Percentiles rank a stretch among this genome's conserved stretches.
Conservation (phyloP, 2,329 filamentous ascomycete genomes). For the Camillea tinctor region DNA sequence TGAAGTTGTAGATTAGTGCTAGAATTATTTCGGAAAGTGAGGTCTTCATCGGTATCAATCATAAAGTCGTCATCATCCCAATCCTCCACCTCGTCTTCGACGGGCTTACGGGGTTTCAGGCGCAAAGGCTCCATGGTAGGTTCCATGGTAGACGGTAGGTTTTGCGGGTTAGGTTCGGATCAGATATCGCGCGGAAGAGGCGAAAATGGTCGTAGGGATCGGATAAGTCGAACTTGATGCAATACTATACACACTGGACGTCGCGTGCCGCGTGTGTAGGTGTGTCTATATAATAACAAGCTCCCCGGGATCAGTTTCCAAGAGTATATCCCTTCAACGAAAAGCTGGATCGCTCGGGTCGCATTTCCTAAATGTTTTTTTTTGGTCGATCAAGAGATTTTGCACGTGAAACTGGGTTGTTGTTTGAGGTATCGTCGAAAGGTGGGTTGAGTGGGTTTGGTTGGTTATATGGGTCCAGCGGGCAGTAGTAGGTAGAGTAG, state of each 20-base stretch:
- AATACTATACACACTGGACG: background rate
- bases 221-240: background rate
- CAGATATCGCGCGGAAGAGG: conserved; percentile 7
- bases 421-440: background rate
- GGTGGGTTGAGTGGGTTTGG: background rate
- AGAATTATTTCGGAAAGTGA: conserved; percentile 56
- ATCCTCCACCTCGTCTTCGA: conserved; percentile 65
- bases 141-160: conserved; percentile 49
- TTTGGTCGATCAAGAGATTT: background rate
- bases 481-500: background rate
- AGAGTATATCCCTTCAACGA: background rate
- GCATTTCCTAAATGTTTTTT: background rate
- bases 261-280: background rate
- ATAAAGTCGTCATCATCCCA: conserved; percentile 79
- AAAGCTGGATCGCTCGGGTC: background rate
- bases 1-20: conserved; percentile 46
- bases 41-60: conserved; percentile 62
- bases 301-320: background rate
- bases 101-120: conserved; percentile 52
- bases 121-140: conserved; percentile 55
- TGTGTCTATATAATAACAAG: background rate
- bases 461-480: background rate
- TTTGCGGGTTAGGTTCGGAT: background rate
- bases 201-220: conserved; percentile 4
- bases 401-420: background rate